Evolutionary conservation across 495 filamentous ascomycete genomes (phyloP).

Genomic region (Echria macrotheca): DNA sequence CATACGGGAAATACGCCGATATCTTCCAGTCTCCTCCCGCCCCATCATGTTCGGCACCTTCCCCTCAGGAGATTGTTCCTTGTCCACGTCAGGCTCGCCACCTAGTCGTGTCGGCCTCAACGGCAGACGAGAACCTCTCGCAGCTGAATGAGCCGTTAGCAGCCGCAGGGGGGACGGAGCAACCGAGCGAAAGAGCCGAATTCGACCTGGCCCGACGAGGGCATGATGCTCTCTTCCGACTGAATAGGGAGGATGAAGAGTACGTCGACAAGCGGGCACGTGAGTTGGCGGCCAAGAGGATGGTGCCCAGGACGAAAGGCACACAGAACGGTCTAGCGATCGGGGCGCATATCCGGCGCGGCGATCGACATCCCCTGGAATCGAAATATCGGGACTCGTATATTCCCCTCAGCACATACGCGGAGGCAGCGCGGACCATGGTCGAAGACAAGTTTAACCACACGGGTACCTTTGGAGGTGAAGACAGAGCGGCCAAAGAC

Average conservation of each 20-base stretch:
- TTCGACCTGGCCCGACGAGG: conserved; percentile 58
- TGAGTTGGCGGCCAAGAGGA: conserved; percentile 42
- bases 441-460: conserved; percentile 33
- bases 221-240: conserved; percentile 59
- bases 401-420: conserved; percentile 59
- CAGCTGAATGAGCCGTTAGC: conserved; percentile 48
- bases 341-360: conserved; percentile 67
- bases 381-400: conserved; percentile 62
- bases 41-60: conserved; percentile 55
- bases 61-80: conserved; percentile 57
- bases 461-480: conserved; percentile 27
- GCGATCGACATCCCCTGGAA: conserved; percentile 63
- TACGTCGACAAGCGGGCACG: conserved; percentile 50
- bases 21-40: conserved; percentile 60
- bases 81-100: conserved; percentile 66
- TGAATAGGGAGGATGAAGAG: conserved; percentile 49
- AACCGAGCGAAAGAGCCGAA: conserved; percentile 34
- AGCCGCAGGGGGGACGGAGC: conserved; percentile 35
- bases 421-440: conserved; percentile 40
- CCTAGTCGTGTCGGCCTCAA: conserved; percentile 62
- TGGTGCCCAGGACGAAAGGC: conserved; percentile 31
- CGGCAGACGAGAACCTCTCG: conserved; percentile 52
- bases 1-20: conserved; percentile 62
- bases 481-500: conserved; percentile 29
- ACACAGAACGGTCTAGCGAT: conserved; percentile 43